Base-by-base conservation (phyloP, 345 rosid genomes). In the Populus pruinosa region DNA sequence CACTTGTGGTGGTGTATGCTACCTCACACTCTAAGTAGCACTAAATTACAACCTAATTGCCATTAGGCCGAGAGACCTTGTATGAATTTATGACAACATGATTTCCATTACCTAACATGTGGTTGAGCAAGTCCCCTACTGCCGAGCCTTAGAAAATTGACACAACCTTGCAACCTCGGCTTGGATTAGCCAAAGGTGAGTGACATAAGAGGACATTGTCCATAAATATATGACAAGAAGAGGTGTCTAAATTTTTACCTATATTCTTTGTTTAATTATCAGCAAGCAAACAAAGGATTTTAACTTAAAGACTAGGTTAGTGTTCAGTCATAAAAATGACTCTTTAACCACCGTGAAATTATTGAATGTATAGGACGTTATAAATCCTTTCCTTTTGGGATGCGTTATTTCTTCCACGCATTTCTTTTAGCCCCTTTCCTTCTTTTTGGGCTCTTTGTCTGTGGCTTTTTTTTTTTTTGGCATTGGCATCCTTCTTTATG, bases 31-130 rank as follows among this genome's bases (percentile, higher is more conserved):
- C 43, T 68, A 56, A 53, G 27, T 0, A 25, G 38, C 68, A 64
- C 33, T 70, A 5, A 50, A 50, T 50, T 5, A 50, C 56, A 50
- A 50, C 56, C 56, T 50, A 50, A 50, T 16, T 50, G 56, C 56
- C 7, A 17, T 17, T 50, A 50, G 5, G 5, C 61, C 25, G 12
- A 41, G 17, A 68, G 50, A 20, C 69, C 56, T 23, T 50, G 56
- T 8, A 50, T 55, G 11, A 7, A n/a, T 66, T 38, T 35, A 35
- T 76, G 18, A 39, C 36, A 33, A n/a, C 8, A 39, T 16, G 67
- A 68, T 36, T 68, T 55, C 25, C 23, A 67, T 68, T 55, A 55
- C 73, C 73, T 25, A 76, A 38, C 33, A 67, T 56, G 49, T 75
- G 65, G 41, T 12, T 14, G 16, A 75, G 10, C 49, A 36, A 68